Base-by-base conservation (phyloP, 176 grass and related monocot genomes). In the Metroxylon sagu region DNA sequence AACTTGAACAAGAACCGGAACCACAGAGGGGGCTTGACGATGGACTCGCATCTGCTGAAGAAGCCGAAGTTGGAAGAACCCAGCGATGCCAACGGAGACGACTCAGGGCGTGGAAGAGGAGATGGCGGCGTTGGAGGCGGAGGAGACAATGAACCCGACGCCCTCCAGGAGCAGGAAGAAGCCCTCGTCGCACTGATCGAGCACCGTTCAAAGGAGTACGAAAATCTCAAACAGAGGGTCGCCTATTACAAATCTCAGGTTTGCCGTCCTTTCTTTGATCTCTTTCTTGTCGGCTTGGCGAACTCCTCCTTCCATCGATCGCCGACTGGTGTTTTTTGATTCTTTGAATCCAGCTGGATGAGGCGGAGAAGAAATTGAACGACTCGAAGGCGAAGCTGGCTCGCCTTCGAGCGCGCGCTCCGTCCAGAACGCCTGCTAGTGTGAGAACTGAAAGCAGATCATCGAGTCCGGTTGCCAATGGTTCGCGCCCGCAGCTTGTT, bases 31-130 rank as follows among this genome's bases (percentile, higher is more conserved):
- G 7, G 35, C 35, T 43, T 6, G 10, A 43, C 35, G 39, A 86
- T 82, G 83, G 74, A 16, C 28, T 18, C 71, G 18, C 74, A 48
- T 50, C 14, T 54, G 31, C 61, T 82, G 25, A 86, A 86, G 74
- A 66, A 63, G 60, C 74, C 84, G 70, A 82, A 86, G 61, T 70
- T 82, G 35, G 79, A 86, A 71, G 77, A 82, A 60, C 64, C 62
- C 30, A 54, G 39, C 68, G 6, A 4, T 17, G 68, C 39, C 61
- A n/a, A 27, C 14, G 49, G 18, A 2, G 49, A 14, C 48, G 62
- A 16, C 2, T 21, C 48, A 15, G 48, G 16, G 4, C 16, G 5
- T 3, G 59, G 16, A 6, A 18, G 57, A 59, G 57, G 26, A 15
- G 14, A 25, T 69, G 29, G 6, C 1, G 14, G 49, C 27, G 3